A percentile compares a stretch with the other conserved stretches of the same genome.
These are phyloP conservation scores for Lachancea cidri DNA, from an alignment of 805 yeast species.

Conservation along the genomic window DNA sequence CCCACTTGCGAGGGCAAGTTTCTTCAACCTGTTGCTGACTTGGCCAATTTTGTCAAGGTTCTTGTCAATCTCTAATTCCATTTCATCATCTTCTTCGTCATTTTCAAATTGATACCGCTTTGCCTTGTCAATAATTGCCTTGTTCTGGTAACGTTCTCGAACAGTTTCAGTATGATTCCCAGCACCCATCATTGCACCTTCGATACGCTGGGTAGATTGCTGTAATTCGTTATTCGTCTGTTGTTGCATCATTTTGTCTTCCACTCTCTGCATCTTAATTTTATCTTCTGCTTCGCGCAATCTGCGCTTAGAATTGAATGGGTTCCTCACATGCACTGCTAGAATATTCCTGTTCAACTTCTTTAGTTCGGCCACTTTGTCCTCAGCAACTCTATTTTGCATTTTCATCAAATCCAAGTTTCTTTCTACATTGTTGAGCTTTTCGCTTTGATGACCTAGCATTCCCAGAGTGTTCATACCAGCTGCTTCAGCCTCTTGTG, in stretches of 20 bases:
- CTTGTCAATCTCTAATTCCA: constrained; percentile 80
- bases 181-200: constrained; percentile 50
- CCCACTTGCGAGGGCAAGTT: constrained; percentile 66
- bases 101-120: constrained; percentile 75
- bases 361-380: constrained; percentile 72
- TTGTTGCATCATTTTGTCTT: constrained; percentile 59
- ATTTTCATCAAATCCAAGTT: constrained; percentile 72
- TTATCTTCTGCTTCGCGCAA: constrained; percentile 67
- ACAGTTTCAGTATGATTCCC: constrained; percentile 31
- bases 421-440: constrained; percentile 73
- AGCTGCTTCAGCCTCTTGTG: constrained; percentile 65
- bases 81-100: constrained; percentile 88
- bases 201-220: constrained; percentile 64
- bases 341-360: constrained; percentile 77
- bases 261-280: constrained; percentile 54
- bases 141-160: constrained; percentile 35
- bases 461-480: constrained; percentile 83
- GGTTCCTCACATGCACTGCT: constrained; percentile 76
- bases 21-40: constrained; percentile 64
- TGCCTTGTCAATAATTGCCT: constrained; percentile 44
- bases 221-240: constrained; percentile 53
- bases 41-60: constrained; percentile 75
- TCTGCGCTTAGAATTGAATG: constrained; percentile 79
- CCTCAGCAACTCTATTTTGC: constrained; percentile 77
- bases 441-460: constrained; percentile 90